These are phyloP conservation scores for Amaranthus palmeri DNA, from an alignment of 148 eudicot genomes.

Conservation along the genomic window DNA sequence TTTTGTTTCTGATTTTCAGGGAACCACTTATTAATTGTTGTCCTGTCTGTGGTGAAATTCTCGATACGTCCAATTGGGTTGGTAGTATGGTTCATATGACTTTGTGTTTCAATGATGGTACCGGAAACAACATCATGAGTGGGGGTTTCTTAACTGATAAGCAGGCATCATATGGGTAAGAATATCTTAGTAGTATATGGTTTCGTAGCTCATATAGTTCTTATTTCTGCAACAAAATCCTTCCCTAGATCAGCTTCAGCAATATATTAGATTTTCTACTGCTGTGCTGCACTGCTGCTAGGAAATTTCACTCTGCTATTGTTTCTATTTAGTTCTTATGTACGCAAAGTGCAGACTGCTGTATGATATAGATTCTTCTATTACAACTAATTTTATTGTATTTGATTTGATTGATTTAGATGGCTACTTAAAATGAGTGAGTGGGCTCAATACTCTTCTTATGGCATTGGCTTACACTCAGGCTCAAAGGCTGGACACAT, in stretches of 20 bases:
- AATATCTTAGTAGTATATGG: slow-evolving; percentile 6
- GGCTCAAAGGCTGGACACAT: slow-evolving; percentile 83
- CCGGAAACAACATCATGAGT: slow-evolving; percentile 82
- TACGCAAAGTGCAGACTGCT: not conserved
- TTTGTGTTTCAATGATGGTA: slow-evolving; percentile 91
- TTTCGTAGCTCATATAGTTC: not conserved
- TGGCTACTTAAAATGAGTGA: slow-evolving; percentile 95
- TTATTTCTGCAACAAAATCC: not conserved
- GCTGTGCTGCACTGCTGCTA: not conserved
- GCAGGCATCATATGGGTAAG: slow-evolving; percentile 90
- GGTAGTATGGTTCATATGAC: slow-evolving; percentile 83
- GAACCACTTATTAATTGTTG: slow-evolving; percentile 77
- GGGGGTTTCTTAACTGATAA: slow-evolving; percentile 97
- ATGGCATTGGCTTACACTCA: slow-evolving; percentile 67
- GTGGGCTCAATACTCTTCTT: slow-evolving; percentile 88
- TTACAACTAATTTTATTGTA: slow-evolving; percentile 7
- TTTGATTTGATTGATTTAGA: slow-evolving; percentile 28
- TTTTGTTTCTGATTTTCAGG: slow-evolving; percentile 42
- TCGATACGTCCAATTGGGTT: slow-evolving; percentile 58
- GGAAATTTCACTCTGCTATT: slow-evolving; percentile 2
- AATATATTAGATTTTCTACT: not conserved
- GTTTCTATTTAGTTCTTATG: not conserved
- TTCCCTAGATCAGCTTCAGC: not conserved
- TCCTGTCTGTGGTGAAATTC: slow-evolving; percentile 90
- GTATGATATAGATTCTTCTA: not conserved